Evolutionary conservation across 78 protist species (phyloP).

Genomic region (Planoprotostelium fungivorum): DNA sequence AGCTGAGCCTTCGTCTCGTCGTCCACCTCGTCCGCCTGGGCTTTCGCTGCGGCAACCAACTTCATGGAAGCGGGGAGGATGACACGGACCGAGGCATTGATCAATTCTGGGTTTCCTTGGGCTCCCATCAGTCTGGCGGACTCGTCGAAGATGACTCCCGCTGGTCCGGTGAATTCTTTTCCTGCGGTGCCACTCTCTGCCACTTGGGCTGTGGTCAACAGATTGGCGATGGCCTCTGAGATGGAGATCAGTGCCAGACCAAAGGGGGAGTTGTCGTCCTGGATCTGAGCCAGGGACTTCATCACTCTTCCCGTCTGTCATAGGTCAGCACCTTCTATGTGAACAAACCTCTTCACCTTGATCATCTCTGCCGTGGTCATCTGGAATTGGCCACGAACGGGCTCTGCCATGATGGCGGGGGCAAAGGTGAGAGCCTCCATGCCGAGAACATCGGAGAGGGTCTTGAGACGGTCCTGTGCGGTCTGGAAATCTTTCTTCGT

Average conservation of each 20-base stretch:
- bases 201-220: conserved; percentile 42
- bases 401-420: conserved; percentile 52
- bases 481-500: neutral
- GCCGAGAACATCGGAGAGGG: neutral
- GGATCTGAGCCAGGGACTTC: neutral
- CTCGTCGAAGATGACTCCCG: conserved; percentile 25
- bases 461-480: neutral
- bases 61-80: conserved; percentile 47
- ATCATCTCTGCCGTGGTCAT: conserved; percentile 38
- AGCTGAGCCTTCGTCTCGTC: neutral
- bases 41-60: conserved; percentile 57
- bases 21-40: neutral
- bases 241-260: neutral
- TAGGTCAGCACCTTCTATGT: neutral
- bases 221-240: conserved; percentile 43
- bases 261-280: neutral
- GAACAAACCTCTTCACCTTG: conserved; percentile 17
- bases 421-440: conserved; percentile 45
- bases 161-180: conserved; percentile 38
- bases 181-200: conserved; percentile 50
- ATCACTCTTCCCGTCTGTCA: neutral
- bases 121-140: conserved; percentile 40
- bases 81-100: neutral
- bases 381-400: conserved; percentile 33
- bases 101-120: conserved; percentile 32